phyloP scores from a whole-genome alignment of 2,329 filamentous ascomycete genomes.

The Beauveria bassiana region DNA sequence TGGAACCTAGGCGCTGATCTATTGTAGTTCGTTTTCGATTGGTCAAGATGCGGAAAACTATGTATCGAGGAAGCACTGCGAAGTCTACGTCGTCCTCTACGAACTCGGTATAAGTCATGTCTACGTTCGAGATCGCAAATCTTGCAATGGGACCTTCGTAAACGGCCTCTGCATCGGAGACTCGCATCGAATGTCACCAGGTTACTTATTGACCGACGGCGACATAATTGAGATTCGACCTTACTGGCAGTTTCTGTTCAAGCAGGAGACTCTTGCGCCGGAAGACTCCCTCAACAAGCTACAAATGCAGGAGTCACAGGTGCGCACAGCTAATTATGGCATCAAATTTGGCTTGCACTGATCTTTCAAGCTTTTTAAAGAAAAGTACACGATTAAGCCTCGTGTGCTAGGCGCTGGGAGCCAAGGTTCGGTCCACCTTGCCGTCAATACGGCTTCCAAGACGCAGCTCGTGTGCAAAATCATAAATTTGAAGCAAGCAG shows the following conservation, averaged over 20 bases:
- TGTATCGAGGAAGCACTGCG: conserved; percentile 47
- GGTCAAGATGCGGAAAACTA: conserved; percentile 25
- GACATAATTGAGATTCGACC: conserved; percentile 38
- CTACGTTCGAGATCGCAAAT: conserved; percentile 49
- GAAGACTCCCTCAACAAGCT: conserved; percentile 20
- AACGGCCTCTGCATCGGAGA: conserved; percentile 38
- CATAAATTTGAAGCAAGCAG: conserved; percentile 37
- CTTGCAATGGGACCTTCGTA: conserved; percentile 46
- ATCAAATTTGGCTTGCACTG: not conserved
- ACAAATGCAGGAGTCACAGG: conserved; percentile 27
- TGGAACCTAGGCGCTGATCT: not conserved
- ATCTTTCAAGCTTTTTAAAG: conserved; percentile 24
- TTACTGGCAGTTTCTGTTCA: conserved; percentile 29
- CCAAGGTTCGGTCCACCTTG: conserved; percentile 30
- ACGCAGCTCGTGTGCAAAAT: conserved; percentile 65
- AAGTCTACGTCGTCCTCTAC: conserved; percentile 47
- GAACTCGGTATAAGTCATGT: conserved; percentile 36
- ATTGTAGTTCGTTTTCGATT: conserved; percentile 31
- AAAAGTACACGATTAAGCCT: conserved; percentile 26
- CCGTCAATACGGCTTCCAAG: conserved; percentile 39
- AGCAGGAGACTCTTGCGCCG: conserved; percentile 21
- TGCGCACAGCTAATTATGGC: conserved; percentile 11
- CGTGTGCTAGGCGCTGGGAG: conserved; percentile 30
- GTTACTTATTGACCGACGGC: conserved; percentile 41
- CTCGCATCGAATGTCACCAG: conserved; percentile 29